Evolutionary conservation across 371 early-diverging fungal species (phyloP), one percentile per base, ranked within the genome.

Genomic region (Gilbertella persicaria): DNA sequence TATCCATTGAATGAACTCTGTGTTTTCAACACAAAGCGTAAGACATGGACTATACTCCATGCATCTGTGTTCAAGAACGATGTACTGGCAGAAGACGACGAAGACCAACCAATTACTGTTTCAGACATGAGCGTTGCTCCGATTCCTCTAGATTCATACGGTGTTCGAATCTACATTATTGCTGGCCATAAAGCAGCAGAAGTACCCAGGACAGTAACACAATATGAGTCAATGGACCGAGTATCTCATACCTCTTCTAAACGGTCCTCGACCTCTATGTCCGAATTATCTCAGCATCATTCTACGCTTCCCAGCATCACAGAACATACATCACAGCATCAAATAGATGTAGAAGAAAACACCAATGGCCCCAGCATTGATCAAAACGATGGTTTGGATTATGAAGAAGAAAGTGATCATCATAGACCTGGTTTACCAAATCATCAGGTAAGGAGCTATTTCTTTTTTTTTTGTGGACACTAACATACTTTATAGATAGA

Each of bases 1-100:
- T 67, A 67, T 23, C 23, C 64, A 17, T 14, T 67, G 5, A 53
- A 63, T 20, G 59, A 62, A 26, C 14, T 67, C 3, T 52, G 38
- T 16, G 37, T 67, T 9, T 63, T 67, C 23, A 62, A 56, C 20
- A 55, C 53, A 2, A 41, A 30, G 9, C 25, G 55, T n/a, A 33
- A 26, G 0, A 23, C 39, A 3, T 67, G 67, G 67, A 45, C 56
- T 13, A 33, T 28, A 0, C 7, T 54, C 7, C 29, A 26, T 19
- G 50, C 60, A 28, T 36, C 42, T 2, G 17, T 21, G 7, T 12
- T 10, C 19, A 21, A 26, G 4, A 23, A 17, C 3, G 28, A 24
- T 5, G 21, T 14, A 8, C 17, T 42, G 1, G 17, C 42, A 16
- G 51, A 55, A 13, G 24, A 37, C 2, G 39, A 57, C 9, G 20